A percentile compares a stretch with the other conserved stretches of the same genome.
Evolutionary conservation across 2,329 filamentous ascomycete genomes (phyloP).

Genomic region (Paecilomyces sp.): DNA sequence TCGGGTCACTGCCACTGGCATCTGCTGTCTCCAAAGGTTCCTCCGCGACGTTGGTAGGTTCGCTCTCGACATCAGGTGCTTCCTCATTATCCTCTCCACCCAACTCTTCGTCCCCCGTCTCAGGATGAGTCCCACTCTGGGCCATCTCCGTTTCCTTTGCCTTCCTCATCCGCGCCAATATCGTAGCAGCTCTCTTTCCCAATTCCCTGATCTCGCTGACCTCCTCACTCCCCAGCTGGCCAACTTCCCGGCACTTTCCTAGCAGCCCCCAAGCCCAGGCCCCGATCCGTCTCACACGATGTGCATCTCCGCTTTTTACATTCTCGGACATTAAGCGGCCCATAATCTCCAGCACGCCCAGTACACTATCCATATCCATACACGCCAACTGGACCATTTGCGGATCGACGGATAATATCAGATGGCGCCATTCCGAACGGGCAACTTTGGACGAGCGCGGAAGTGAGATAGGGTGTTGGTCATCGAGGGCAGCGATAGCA

Average conservation of each 20-base stretch:
- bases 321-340: constrained; percentile 53
- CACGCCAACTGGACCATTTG: constrained; percentile 44
- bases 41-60: background rate
- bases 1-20: background rate
- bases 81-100: constrained; percentile 9
- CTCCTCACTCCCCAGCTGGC: constrained; percentile 68
- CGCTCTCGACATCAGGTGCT: background rate
- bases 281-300: constrained; percentile 60
- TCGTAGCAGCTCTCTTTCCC: constrained; percentile 64
- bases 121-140: constrained; percentile 21
- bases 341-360: constrained; percentile 59
- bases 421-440: constrained; percentile 48
- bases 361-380: constrained; percentile 54
- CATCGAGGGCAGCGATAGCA: constrained; percentile 48
- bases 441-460: constrained; percentile 47
- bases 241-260: constrained; percentile 65
- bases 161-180: constrained; percentile 37
- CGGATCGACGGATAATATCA: constrained; percentile 36
- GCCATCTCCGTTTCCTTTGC: constrained; percentile 27
- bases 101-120: constrained; percentile 17
- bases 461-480: constrained; percentile 47
- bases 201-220: constrained; percentile 71
- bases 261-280: constrained; percentile 82
- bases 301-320: constrained; percentile 53
- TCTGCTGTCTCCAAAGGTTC: constrained; percentile 2